Evolutionary conservation across 352 stramenopile genomes (phyloP).

Genomic region (Phytophthora multivora): DNA sequence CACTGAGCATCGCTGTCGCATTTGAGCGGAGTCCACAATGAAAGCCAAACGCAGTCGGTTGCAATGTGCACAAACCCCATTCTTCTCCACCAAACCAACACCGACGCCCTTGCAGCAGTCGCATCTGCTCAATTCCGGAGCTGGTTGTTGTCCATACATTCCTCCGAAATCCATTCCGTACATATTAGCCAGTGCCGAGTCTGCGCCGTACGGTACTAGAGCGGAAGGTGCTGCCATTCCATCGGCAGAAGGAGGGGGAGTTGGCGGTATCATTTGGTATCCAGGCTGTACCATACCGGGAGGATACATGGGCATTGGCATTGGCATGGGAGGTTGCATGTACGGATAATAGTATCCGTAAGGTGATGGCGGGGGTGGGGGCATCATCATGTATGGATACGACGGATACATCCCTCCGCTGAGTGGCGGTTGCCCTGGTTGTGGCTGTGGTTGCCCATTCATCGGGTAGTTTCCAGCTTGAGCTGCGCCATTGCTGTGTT

Average conservation of each 20-base stretch:
- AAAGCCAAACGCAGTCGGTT: slow-evolving; percentile 72
- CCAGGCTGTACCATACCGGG: slow-evolving; percentile 28
- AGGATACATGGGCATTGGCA: slow-evolving; percentile 39
- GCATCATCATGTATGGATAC: slow-evolving; percentile 47
- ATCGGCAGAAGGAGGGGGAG: slow-evolving; percentile 24
- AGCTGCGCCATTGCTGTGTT: slow-evolving; percentile 14
- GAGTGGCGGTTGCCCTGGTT: slow-evolving; percentile 5
- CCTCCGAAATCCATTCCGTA: slow-evolving; percentile 16
- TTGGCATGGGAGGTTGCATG: slow-evolving; percentile 29
- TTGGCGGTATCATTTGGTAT: slow-evolving; percentile 23
- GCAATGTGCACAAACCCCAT: slow-evolving; percentile 69
- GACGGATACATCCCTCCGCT: slow-evolving; percentile 38
- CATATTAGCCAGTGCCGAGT: slow-evolving; percentile 21
- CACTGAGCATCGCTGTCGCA: slow-evolving; percentile 52
- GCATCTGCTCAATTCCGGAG: slow-evolving; percentile 48
- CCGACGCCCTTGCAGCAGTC: slow-evolving; percentile 57
- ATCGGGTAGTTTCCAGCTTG: slow-evolving; percentile 4
- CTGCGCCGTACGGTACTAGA: slow-evolving; percentile 42
- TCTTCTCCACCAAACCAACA: slow-evolving; percentile 71
- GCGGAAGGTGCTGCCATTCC: slow-evolving; percentile 29
- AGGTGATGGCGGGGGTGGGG: slow-evolving; percentile 26
- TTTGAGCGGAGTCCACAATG: slow-evolving; percentile 69
- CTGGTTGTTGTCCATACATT: slow-evolving; percentile 24
- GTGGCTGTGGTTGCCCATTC: slow-evolving; percentile 15
- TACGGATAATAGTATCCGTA: slow-evolving; percentile 53